These are phyloP conservation scores for Microdochium bolleyi DNA, from an alignment of 2,329 filamentous ascomycete genomes.

Conservation along the genomic window DNA sequence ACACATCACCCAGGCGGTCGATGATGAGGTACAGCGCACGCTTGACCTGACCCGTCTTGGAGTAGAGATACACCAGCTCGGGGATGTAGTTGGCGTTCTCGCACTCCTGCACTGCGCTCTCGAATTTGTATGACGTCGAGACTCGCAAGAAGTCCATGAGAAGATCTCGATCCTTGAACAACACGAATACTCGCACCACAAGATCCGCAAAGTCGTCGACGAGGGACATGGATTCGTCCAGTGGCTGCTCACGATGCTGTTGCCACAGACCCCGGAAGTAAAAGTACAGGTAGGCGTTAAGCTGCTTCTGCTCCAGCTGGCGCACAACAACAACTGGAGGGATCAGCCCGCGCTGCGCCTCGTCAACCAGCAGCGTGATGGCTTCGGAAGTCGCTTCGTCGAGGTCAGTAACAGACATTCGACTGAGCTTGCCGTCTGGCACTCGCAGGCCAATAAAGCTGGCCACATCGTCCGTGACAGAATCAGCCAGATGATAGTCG, in stretches of 20 bases:
- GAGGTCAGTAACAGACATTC: conserved; percentile 61
- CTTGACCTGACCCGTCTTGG: conserved; percentile 91
- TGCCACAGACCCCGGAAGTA: conserved; percentile 84
- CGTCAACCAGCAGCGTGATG: conserved; percentile 78
- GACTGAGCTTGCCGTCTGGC: conserved; percentile 57
- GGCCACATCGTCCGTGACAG: conserved; percentile 82
- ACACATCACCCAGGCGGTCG: conserved; percentile 83
- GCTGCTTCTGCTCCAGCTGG: conserved; percentile 62
- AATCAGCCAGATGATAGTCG: conserved; percentile 83
- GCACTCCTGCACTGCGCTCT: conserved; percentile 70
- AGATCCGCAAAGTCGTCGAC: conserved; percentile 84
- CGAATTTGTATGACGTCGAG: conserved; percentile 83
- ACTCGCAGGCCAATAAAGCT: conserved; percentile 85
- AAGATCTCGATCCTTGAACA: conserved; percentile 63
- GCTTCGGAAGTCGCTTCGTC: conserved; percentile 76
- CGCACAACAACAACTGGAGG: conserved; percentile 67
- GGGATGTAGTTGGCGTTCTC: conserved; percentile 75
- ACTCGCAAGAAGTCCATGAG: conserved; percentile 82
- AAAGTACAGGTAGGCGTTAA: conserved; percentile 78
- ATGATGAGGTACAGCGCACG: conserved; percentile 89
- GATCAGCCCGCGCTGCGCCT: conserved; percentile 83
- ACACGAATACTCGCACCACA: conserved; percentile 77
- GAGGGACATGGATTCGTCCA: conserved; percentile 55
- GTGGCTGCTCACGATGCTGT: conserved; percentile 50
- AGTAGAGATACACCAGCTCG: conserved; percentile 91